Base-by-base conservation (phyloP, 148 eudicot genomes). In the Rhododendron ovatum region DNA sequence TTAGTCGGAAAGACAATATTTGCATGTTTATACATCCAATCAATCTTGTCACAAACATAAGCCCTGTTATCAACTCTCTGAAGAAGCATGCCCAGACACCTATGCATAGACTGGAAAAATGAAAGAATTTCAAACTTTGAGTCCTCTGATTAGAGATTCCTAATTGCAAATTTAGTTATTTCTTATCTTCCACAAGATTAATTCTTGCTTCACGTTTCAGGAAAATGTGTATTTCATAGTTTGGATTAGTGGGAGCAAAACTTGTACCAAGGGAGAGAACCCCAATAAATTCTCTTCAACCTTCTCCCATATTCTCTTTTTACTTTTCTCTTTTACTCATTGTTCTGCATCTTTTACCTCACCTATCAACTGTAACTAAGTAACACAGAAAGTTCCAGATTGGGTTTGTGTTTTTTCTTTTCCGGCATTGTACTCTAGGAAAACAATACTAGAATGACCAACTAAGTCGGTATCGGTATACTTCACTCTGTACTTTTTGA, bases 81-180 rank as follows among this genome's bases (percentile, higher is more conserved):
- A 84, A 97, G 93, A 81, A 97, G 94, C 89, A 97, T 91, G 69
- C 99, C 99, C 73, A 97, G 90, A 88, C 98, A 95, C 91, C 99
- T 97, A 90, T 74, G 87, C n/a, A 65, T 65, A 28, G 2, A 83
- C 37, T 87, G 63, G 79, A 82, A 65, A 53, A 26, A 86, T 0
- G 5, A 71, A 61, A 81, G 61, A 8, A 43, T 17, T 87, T 63
- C 17, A 59, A 83, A 63, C 69, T 43, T 48, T 24, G 6, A 78
- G 18, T 14, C 50, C n/a, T 28, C 45, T 4, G 1, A 76, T 76
- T 37, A 41, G n/a, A 76, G 48, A 76, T 76, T 39, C 80, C n/a
- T 76, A 76, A 37, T 20, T 76, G 26, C 50, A 37, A 41, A 22
- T 76, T 18, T 37, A 41, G 80, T 1, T 41, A 75, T 37, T 75